Base-by-base conservation (phyloP, 2,329 filamentous ascomycete genomes). In the Chrysosphaeria jannelii region DNA sequence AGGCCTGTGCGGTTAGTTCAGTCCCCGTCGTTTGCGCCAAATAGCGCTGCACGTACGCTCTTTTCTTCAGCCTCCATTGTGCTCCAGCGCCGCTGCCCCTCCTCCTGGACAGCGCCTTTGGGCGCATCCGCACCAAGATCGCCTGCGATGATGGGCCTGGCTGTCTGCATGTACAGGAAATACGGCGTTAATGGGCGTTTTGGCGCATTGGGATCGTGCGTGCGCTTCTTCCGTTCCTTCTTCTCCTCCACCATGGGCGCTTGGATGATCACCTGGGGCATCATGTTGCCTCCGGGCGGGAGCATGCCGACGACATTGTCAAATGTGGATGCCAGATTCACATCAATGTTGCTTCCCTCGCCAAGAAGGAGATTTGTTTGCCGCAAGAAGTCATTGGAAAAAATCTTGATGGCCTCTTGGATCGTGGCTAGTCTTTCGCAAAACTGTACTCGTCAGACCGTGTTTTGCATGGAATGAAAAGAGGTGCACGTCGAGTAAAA, bases 111-210 rank as follows among this genome's bases (percentile, higher is more conserved):
- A 27, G 79, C 75, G 38, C 76, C 76, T 41, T 81, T 79, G 42
- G 70, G 68, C 6, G 67, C 64, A 28, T 63, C 56, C n/a, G 60
- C 41, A 12, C 70, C 72, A 8, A 89, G 57, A 35, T 88, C 76
- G 16, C 53, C 55, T 27, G 72, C 68, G 34, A 93, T 85, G 40
- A 74, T 68, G 24, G 66, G 59, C 23, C 85, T 71, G 32, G 76
- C 76, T 32, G 71, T 68, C 43, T 88, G 71, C 55, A 89, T 76
- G 51, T 78, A 93, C 29, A 91, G 52, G 53, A 93, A 90, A 52
- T 88, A 91, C 3, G 81, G 78, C 5, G 81, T 93, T 39, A 91
- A 46, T 6, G 81, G 79, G 23, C 79, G 66, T 60, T 91, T 93
- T 29, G 81, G 81, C 5, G 79, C 79, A 43, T 90, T 89, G 34